Percentiles rank a stretch among this genome's conserved stretches.
phyloP scores from a whole-genome alignment of 345 rosid species.

The Kernera saxatilis region DNA sequence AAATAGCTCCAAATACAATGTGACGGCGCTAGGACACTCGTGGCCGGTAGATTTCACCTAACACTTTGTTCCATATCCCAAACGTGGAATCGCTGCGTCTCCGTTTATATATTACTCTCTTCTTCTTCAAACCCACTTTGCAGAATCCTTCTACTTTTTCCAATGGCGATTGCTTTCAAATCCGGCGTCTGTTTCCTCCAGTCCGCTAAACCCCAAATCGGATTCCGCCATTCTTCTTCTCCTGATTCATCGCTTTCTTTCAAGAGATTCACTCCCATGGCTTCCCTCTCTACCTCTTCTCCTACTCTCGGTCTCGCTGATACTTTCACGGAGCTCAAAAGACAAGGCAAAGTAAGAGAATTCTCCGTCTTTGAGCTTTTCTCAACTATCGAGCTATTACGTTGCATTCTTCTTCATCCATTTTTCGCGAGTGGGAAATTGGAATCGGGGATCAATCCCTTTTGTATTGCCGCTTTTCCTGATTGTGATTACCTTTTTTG shows the following conservation, averaged over 20 bases:
- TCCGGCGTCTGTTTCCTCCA: conserved; percentile 22
- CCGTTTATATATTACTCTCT: background rate
- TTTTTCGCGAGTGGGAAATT: background rate
- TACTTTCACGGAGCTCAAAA: conserved; percentile 56
- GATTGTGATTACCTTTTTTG: too few relatives aligned
- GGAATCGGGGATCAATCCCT: background rate
- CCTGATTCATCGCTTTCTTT: conserved; percentile 32
- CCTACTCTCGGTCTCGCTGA: conserved; percentile 56
- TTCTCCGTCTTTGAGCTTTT: background rate
- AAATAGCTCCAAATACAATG: background rate
- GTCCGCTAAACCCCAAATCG: conserved; percentile 30
- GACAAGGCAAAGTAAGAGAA: conserved; percentile 60
- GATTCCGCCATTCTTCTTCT: conserved; percentile 15
- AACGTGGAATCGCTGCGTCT: conserved; percentile 17
- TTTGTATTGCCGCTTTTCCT: background rate
- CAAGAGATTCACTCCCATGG: conserved; percentile 49
- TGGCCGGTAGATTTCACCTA: conserved; percentile 32
- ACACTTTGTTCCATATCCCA: conserved; percentile 9
- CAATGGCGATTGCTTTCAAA: conserved; percentile 32
- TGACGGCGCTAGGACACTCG: background rate
- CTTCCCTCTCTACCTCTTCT: conserved; percentile 34
- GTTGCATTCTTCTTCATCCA: background rate
- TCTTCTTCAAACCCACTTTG: background rate
- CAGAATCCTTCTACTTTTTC: background rate
- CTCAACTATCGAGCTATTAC: background rate